A percentile compares a stretch with the other conserved stretches of the same genome.
phyloP scores from a whole-genome alignment of 148 eudicot genomes.

The Camellia sinensis region DNA sequence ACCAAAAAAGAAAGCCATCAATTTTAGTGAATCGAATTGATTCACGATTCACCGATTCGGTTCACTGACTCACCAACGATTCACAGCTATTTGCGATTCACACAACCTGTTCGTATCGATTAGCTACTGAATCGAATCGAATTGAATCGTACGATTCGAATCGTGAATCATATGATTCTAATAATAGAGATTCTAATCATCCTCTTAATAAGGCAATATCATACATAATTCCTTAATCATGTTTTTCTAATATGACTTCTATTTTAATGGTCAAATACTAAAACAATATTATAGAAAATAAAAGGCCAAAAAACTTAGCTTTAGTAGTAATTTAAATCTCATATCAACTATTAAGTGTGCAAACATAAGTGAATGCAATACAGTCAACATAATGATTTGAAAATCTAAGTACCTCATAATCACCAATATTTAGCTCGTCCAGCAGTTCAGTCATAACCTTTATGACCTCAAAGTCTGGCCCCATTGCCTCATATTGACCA shows the following conservation, averaged over 20 bases:
- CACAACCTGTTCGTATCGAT: no score
- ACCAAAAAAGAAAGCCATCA: no score
- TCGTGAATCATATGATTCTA: no score
- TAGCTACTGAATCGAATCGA: no score
- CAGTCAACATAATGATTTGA: not conserved
- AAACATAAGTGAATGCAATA: not conserved
- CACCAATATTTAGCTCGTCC: conserved; percentile 81
- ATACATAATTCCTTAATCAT: not conserved
- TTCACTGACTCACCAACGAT: no score
- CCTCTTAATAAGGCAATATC: not conserved
- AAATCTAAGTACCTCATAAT: conserved; percentile 68
- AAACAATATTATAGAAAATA: not conserved
- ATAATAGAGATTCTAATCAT: no score
- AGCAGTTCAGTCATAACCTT: conserved; percentile 88
- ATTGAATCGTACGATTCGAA: no score
- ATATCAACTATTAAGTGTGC: not conserved
- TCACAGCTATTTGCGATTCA: no score
- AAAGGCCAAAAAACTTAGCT: not conserved
- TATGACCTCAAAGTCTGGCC: conserved; percentile 89
- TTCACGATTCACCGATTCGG: no score
- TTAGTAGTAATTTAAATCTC: not conserved
- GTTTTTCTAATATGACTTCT: not conserved
- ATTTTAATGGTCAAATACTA: not conserved
- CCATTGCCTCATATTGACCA: conserved; percentile 82
- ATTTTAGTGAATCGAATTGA: no score